Conservation (phyloP, 169 alveolate genomes). For the Besnoitia besnoiti region DNA sequence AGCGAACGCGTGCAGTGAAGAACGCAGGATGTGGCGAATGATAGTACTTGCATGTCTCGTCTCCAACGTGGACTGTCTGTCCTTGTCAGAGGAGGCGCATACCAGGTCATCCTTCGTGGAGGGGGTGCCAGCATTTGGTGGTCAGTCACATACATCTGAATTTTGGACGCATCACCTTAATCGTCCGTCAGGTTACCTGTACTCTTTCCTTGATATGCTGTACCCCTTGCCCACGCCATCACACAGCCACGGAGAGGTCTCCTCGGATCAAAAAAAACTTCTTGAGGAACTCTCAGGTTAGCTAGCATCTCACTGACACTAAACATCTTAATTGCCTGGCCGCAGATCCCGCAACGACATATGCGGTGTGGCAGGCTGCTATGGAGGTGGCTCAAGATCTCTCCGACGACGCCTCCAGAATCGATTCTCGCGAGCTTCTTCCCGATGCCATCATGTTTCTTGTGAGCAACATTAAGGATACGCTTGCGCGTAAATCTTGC, state of each 20-base stretch:
- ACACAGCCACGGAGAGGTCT: background rate
- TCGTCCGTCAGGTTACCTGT: background rate
- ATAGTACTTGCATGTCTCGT: background rate
- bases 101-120: conserved; percentile 8
- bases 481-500: background rate
- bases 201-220: conserved; percentile 5
- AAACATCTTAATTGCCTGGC: background rate
- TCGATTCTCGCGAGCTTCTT: background rate
- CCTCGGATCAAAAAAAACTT: background rate
- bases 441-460: conserved; percentile 12
- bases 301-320: background rate
- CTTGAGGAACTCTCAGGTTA: conserved; percentile 2
- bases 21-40: background rate
- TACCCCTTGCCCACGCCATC: background rate
- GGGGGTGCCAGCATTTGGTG: conserved; percentile 10
- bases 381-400: conserved; percentile 63
- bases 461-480: background rate
- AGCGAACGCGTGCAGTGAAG: too few species aligned
- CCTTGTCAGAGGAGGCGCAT: background rate
- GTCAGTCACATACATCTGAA: background rate
- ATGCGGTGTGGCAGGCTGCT: conserved; percentile 65
- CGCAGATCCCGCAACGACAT: conserved; percentile 62
- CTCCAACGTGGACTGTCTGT: background rate
- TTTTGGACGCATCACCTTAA: background rate
- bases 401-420: background rate